Evolutionary conservation across 352 stramenopile genomes (phyloP).

Genomic region (Phytophthora brassicae): DNA sequence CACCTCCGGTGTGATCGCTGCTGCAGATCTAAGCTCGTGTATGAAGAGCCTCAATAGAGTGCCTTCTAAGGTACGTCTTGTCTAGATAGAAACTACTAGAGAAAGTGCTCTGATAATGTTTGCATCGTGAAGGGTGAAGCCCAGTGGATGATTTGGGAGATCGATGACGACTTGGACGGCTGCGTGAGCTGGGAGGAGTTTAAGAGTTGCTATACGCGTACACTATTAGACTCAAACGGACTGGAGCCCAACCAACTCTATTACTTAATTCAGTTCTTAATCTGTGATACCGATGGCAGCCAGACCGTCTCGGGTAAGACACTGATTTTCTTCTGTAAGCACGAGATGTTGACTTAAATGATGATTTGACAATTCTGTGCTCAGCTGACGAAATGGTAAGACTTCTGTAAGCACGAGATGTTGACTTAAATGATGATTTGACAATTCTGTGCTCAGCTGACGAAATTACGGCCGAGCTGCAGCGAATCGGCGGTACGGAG

Average conservation of each 20-base stretch:
- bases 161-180: constrained; percentile 95
- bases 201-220: constrained; percentile 89
- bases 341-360: background rate
- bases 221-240: constrained; percentile 89
- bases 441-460: too few relatives aligned
- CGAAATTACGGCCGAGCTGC: constrained; percentile 52
- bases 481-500: constrained; percentile 46
- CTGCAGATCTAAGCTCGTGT: constrained; percentile 45
- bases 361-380: constrained; percentile 8
- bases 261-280: constrained; percentile 94
- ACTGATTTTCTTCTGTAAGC: background rate
- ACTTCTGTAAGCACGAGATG: background rate
- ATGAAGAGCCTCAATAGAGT: constrained; percentile 35
- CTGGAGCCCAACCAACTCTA: constrained; percentile 94
- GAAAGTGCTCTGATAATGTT: too few relatives aligned
- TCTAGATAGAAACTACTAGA: too few relatives aligned
- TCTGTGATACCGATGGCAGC: constrained; percentile 92
- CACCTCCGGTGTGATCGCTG: constrained; percentile 40
- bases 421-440: constrained; percentile 4
- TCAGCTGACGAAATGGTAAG: too few relatives aligned
- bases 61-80: too few relatives aligned
- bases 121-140: constrained; percentile 74
- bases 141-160: constrained; percentile 97
- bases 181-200: constrained; percentile 93
- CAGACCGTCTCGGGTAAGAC: constrained; percentile 24